Evolutionary conservation across 176 grass and related monocot species (phyloP).

Genomic region (Saccharum spontaneum): DNA sequence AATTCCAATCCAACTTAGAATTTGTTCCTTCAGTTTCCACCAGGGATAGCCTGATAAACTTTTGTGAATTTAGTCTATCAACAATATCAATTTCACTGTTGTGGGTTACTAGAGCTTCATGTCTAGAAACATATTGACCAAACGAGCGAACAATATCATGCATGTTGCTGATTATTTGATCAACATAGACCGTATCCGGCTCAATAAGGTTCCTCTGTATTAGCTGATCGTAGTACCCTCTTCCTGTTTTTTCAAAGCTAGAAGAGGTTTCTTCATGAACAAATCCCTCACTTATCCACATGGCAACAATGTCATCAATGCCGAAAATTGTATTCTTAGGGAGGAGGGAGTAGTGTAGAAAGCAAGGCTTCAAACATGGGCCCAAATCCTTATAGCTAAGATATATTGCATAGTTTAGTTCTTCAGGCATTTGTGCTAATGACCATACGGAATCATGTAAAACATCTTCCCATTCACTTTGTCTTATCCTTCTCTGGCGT

Average conservation of each 20-base stretch:
- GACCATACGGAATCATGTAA: constrained; percentile 1
- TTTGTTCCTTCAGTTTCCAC: background rate
- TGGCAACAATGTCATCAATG: background rate
- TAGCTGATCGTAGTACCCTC: background rate
- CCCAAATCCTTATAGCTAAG: background rate
- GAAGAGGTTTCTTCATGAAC: background rate
- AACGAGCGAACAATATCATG: constrained; percentile 9
- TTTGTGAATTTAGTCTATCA: background rate
- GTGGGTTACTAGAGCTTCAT: background rate
- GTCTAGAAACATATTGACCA: background rate
- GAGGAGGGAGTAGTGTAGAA: constrained; percentile 31
- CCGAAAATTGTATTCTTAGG: background rate
- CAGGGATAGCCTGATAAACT: background rate
- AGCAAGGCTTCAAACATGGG: constrained; percentile 36
- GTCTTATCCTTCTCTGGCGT: background rate
- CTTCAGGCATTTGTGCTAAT: background rate
- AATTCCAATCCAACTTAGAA: background rate
- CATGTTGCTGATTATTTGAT: background rate
- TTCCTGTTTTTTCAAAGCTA: background rate
- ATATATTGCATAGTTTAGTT: constrained; percentile 14
- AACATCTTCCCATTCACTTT: constrained; percentile 1
- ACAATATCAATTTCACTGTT: background rate
- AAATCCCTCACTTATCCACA: constrained; percentile 11
- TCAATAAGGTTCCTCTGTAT: constrained; percentile 30
- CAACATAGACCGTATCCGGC: background rate